Evolutionary conservation across 2,329 filamentous ascomycete genomes (phyloP), one percentile per base, ranked within the genome.

Genomic region (Didymella keratinophila): DNA sequence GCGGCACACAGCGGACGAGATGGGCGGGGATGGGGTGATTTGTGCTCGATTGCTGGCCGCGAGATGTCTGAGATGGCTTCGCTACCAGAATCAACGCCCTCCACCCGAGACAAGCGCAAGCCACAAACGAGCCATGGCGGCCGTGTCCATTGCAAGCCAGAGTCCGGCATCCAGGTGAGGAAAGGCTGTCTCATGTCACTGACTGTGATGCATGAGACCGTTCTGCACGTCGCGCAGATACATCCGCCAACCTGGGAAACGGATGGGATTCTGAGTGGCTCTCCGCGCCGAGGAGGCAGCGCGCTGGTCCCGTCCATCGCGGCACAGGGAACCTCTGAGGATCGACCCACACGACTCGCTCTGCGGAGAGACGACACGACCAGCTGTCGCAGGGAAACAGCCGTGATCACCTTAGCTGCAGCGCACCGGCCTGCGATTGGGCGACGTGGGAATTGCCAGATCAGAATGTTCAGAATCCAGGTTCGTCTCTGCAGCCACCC

Each of bases 231-330:
- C 60, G 65, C 60, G 62, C 63, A 63, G 58, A 60, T 62, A 50
- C 52, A 52, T 60, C 68, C 68, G 68, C 55, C 67, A 66, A 56
- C 68, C 68, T 64, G 68, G 68, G 52, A 68, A 60, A 56, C 53
- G 67, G 67, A 49, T 60, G 52, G 57, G 58, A 56, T 61, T 44
- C 64, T 65, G 66, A 66, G 54, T 66, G 63, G 58, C 50, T 37
- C 27, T 49, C 32, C 49, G 52, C 42, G 56, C 56, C 56, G 56
- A 59, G 51, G 39, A 42, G 37, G 47, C 53, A 51, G 53, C 39
- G 45, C 46, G 27, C 37, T 27, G 36, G 37, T 43, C 27, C 54
- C 50, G 39, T 53, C 27, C 50, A 53, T 49, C 34, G 56, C 56
- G 56, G 56, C 51, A 54, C 41, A 53, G 50, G 56, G 50, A 52